Evolutionary conservation across 1,284 basidiomycete genomes (phyloP).

Genomic region (Cryptococcus sp.): DNA sequence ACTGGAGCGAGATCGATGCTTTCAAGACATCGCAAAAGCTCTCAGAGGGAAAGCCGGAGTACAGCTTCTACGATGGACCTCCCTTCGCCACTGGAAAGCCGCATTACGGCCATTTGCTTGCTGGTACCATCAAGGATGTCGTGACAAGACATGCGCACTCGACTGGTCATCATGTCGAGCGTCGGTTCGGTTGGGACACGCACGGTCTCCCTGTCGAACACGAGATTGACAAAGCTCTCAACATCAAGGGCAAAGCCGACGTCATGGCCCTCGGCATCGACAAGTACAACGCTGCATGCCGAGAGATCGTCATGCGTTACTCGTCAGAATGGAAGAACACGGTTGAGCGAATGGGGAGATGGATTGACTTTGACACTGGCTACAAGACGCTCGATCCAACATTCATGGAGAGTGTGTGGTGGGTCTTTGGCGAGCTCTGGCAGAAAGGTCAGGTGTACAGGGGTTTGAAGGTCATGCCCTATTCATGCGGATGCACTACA

Average conservation of each 20-base stretch:
- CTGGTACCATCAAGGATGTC: conserved; percentile 96
- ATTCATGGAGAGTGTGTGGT: conserved; percentile 99
- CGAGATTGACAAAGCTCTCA: conserved; percentile 97
- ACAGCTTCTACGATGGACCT: conserved; percentile 96
- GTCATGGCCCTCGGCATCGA: conserved; percentile 96
- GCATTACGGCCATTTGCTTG: conserved; percentile 84
- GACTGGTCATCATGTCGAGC: conserved; percentile 89
- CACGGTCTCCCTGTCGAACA: conserved; percentile 99
- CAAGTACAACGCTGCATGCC: conserved; percentile 96
- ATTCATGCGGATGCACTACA: conserved; percentile 94
- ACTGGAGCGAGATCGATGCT: conserved; percentile 96
- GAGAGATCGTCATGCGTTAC: conserved; percentile 97
- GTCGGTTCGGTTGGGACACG: conserved; percentile 99
- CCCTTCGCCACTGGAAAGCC: conserved; percentile 97
- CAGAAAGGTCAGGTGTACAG: conserved; percentile 93
- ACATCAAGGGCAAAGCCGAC: conserved; percentile 89
- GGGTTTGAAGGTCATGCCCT: conserved; percentile 95
- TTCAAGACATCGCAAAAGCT: conserved; percentile 93
- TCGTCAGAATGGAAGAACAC: conserved; percentile 89
- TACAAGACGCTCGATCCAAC: conserved; percentile 94
- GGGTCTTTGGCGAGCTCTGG: conserved; percentile 95
- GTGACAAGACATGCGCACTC: conserved; percentile 93
- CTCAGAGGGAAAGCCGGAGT: conserved; percentile 82
- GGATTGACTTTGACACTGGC: conserved; percentile 99
- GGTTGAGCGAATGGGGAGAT: conserved; percentile 97